phyloP scores from a whole-genome alignment of 2,329 filamentous ascomycete species.

The Orbilia quercus region DNA sequence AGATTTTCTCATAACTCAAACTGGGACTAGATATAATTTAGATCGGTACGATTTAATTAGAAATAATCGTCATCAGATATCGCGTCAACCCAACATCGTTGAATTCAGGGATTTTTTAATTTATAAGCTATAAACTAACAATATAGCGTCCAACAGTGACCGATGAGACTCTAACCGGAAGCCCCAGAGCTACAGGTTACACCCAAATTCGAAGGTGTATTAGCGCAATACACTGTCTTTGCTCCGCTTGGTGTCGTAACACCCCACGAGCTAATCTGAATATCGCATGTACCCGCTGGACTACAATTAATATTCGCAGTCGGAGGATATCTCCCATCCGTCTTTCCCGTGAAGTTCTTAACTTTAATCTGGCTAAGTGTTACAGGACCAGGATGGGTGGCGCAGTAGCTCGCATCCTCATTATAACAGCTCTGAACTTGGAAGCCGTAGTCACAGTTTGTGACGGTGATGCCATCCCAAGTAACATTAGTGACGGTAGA shows the following conservation, averaged over 20 bases:
- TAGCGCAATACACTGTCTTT: slow-evolving; percentile 62
- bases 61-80: too few relatives aligned
- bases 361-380: slow-evolving; percentile 62
- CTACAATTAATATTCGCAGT: slow-evolving; percentile 64
- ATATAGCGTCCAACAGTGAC: not conserved
- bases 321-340: slow-evolving; percentile 62
- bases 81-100: too few relatives aligned
- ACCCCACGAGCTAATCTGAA: slow-evolving; percentile 61
- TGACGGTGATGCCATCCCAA: slow-evolving; percentile 63
- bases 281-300: slow-evolving; percentile 62
- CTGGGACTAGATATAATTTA: too few relatives aligned
- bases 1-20: not conserved
- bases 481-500: slow-evolving; percentile 65
- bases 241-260: slow-evolving; percentile 62
- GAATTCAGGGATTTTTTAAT: too few relatives aligned
- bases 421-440: slow-evolving; percentile 66
- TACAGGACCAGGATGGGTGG: slow-evolving; percentile 62
- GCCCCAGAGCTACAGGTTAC: slow-evolving; percentile 62
- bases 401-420: slow-evolving; percentile 63
- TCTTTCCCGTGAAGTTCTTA: slow-evolving; percentile 63
- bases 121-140: too few relatives aligned
- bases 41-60: too few relatives aligned
- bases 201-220: slow-evolving; percentile 61
- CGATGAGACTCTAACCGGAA: slow-evolving; percentile 62
- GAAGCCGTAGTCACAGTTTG: slow-evolving; percentile 64